Evolutionary conservation across 257 asterid species (phyloP).

Genomic region (Primulina tabacum): DNA sequence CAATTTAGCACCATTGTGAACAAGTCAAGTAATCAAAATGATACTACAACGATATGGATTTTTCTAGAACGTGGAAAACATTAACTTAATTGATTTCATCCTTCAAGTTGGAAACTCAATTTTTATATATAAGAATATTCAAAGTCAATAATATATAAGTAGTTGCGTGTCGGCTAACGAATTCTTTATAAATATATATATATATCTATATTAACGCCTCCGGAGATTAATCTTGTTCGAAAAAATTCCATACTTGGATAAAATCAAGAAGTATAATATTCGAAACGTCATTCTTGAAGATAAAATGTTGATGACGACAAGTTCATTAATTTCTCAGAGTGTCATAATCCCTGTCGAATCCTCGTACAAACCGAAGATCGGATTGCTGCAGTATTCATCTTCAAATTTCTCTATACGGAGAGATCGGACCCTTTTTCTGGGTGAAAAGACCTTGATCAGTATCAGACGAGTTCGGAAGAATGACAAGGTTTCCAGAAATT

Average conservation of each 20-base stretch:
- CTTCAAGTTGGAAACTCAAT: conserved; percentile 20
- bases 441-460: background rate
- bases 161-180: conserved; percentile 30
- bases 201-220: background rate
- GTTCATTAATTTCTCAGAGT: conserved; percentile 4
- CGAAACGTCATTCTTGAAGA: background rate
- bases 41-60: background rate
- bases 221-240: background rate
- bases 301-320: conserved; percentile 30
- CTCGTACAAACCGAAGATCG: conserved; percentile 10
- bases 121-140: background rate
- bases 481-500: conserved; percentile 28
- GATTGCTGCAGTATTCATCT: conserved; percentile 12
- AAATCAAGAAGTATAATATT: background rate
- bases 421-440: conserved; percentile 16
- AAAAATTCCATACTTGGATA: background rate
- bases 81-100: background rate
- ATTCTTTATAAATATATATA: background rate
- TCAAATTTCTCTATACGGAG: conserved; percentile 10
- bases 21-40: conserved; percentile 12
- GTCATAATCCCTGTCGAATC: conserved; percentile 7
- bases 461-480: background rate
- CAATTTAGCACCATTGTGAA: conserved; percentile 10
- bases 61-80: background rate
- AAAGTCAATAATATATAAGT: background rate